Evolutionary conservation across 225 moss, liverwort and hornwort genomes (phyloP).

Genomic region (Pseudoscleropodium purum): DNA sequence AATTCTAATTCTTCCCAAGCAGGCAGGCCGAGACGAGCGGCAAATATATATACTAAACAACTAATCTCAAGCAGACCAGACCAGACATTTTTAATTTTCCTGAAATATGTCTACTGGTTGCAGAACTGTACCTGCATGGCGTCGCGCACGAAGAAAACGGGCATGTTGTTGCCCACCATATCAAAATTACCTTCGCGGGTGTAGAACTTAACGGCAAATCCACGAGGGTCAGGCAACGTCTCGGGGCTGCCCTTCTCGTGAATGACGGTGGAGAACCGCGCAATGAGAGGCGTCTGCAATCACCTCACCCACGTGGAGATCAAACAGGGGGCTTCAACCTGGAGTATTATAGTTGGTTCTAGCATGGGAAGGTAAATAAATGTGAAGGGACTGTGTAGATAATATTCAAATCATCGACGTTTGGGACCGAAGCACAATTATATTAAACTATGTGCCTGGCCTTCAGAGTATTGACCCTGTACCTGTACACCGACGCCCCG

Average conservation of each 20-base stretch:
- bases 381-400: not conserved
- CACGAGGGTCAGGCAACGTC: not conserved
- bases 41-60: not conserved
- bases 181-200: not conserved
- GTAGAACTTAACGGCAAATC: not conserved
- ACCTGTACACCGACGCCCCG: constrained; percentile 25
- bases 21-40: not conserved
- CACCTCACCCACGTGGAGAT: not conserved
- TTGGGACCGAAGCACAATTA: not conserved
- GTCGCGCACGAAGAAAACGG: not conserved
- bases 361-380: not conserved
- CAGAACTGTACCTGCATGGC: not conserved
- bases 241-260: not conserved
- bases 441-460: no score
- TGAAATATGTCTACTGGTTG: not conserved
- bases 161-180: not conserved
- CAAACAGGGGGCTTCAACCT: not conserved
- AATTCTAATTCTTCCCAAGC: not conserved
- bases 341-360: not conserved
- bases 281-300: not conserved
- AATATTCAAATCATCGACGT: not conserved
- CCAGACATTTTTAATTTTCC: not conserved
- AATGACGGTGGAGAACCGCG: not conserved
- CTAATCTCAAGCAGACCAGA: not conserved
- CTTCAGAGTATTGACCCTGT: not conserved